Percentiles rank a stretch among this genome's conserved stretches.
Evolutionary conservation across 2,329 filamentous ascomycete genomes (phyloP).

Genomic region (Hymenoscyphus linearis): DNA sequence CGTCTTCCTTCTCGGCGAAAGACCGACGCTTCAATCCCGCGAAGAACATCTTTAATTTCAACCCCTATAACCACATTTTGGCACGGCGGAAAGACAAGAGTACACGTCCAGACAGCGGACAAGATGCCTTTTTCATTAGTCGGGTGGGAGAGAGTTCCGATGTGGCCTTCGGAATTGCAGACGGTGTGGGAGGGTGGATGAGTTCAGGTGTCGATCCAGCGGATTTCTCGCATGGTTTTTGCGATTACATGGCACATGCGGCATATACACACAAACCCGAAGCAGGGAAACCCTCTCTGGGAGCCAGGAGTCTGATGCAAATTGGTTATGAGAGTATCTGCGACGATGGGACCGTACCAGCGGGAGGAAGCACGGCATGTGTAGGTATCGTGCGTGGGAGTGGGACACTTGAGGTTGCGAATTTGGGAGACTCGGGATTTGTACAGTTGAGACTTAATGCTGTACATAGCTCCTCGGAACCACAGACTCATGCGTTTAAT

Average conservation of each 20-base stretch:
- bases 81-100: constrained; percentile 50
- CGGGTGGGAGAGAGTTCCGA: constrained; percentile 66
- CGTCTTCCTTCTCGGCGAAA: constrained; percentile 72
- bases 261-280: constrained; percentile 41
- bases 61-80: constrained; percentile 54
- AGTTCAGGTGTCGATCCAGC: constrained; percentile 90
- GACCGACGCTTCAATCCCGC: constrained; percentile 61
- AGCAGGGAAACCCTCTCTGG: constrained; percentile 37
- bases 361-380: constrained; percentile 88
- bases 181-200: constrained; percentile 93
- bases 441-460: constrained; percentile 80
- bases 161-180: constrained; percentile 82
- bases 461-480: constrained; percentile 74
- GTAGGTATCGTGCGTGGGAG: constrained; percentile 71
- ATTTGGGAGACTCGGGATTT: constrained; percentile 93
- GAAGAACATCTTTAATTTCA: constrained; percentile 69
- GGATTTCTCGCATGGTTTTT: constrained; percentile 90
- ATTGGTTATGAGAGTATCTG: constrained; percentile 78
- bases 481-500: constrained; percentile 96
- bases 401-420: constrained; percentile 80
- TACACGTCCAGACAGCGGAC: constrained; percentile 71
- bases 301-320: constrained; percentile 70
- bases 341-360: constrained; percentile 64
- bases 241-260: constrained; percentile 82
- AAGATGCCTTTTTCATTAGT: constrained; percentile 94